A percentile compares a stretch with the other conserved stretches of the same genome.
Evolutionary conservation across 2,329 filamentous ascomycete species (phyloP).

Genomic region (Paecilomyces fulvus): DNA sequence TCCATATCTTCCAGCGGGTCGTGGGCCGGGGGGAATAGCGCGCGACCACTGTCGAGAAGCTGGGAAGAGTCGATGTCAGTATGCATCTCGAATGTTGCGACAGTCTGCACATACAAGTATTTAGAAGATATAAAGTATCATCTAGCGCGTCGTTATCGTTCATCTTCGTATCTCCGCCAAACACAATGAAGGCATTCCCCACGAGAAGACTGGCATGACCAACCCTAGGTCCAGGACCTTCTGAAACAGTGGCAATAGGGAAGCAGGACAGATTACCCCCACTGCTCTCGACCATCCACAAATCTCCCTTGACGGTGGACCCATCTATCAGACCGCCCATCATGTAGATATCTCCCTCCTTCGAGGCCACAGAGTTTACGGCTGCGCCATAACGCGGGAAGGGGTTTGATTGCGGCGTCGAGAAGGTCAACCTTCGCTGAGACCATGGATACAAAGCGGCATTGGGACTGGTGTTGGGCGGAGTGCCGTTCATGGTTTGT

Average conservation of each 20-base stretch:
- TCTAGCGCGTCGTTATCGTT: slow-evolving; percentile 86
- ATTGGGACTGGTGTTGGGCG: slow-evolving; percentile 49
- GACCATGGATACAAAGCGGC: slow-evolving; percentile 93
- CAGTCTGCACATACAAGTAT: slow-evolving; percentile 68
- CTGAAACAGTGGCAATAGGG: slow-evolving; percentile 80
- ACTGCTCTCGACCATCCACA: slow-evolving; percentile 95
- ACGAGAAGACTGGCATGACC: slow-evolving; percentile 90
- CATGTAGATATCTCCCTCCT: slow-evolving; percentile 94
- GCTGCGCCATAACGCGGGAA: slow-evolving; percentile 97
- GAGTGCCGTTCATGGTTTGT: slow-evolving; percentile 49
- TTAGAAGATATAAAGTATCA: slow-evolving; percentile 90
- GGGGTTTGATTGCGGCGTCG: slow-evolving; percentile 69
- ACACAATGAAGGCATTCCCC: slow-evolving; percentile 97
- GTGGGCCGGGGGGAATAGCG: slow-evolving; percentile 75
- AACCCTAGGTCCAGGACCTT: slow-evolving; percentile 89
- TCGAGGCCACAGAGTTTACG: slow-evolving; percentile 84
- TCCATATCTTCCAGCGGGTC: slow-evolving; percentile 85
- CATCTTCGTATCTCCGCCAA: slow-evolving; percentile 95
- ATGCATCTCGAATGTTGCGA: slow-evolving; percentile 1
- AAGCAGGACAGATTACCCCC: slow-evolving; percentile 77
- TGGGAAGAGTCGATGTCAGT: slow-evolving; percentile 32
- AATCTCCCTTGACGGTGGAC: slow-evolving; percentile 88
- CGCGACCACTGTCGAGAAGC: slow-evolving; percentile 97
- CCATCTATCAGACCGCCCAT: slow-evolving; percentile 97
- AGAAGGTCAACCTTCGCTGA: slow-evolving; percentile 78